Evolutionary conservation across 345 rosid genomes (phyloP), one percentile per base, ranked within the genome.

Genomic region (Lepidium africanum): DNA sequence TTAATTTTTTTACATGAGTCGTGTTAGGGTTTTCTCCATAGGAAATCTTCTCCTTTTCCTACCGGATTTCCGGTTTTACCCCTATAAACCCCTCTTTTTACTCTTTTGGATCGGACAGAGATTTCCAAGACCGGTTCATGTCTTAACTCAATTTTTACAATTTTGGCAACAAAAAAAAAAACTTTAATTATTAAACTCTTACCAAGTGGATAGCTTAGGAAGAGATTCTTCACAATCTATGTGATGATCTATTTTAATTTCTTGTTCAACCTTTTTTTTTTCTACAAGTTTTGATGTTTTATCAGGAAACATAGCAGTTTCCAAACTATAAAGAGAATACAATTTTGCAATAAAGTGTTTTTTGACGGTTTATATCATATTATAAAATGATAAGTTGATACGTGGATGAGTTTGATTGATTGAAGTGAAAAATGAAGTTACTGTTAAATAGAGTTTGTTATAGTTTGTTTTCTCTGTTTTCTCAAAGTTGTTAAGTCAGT

Each of bases 1-100:
- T 5, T 47, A 4, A 10, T 1, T 16, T 46, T 13, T 23, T 10
- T 5, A 48, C 43, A 23, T 12, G 71, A 55, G 53, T 51, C 75
- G 70, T 63, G 17, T 76, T 76, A 63, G 71, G 79, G 79, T 70
- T 76, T 74, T 63, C 79, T 69, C 56, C 5, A 6, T 12, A 6
- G 36, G 25, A 63, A 39, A 41, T 11, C 65, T 46, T 75, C 66
- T 70, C 49, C 48, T 56, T 2, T 30, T 62, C 13, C 46, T 14
- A 1, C 8, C 0, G 12, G 1, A 63, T 5, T 76, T 49, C 62
- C 79, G 17, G 0, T 39, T 76, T 75, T 76, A 13, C 71, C 79
- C 79, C 32, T 63, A 0, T 15, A 0, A 6, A 0, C 43, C 11
- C 38, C 59, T 65, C 10, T 1, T 50, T 14, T 65, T 65, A 58